Percentiles rank a stretch among this genome's conserved stretches.
Conservation (phyloP, 2,329 filamentous ascomycete species). For the Neoscytalidium dimidiatum region DNA sequence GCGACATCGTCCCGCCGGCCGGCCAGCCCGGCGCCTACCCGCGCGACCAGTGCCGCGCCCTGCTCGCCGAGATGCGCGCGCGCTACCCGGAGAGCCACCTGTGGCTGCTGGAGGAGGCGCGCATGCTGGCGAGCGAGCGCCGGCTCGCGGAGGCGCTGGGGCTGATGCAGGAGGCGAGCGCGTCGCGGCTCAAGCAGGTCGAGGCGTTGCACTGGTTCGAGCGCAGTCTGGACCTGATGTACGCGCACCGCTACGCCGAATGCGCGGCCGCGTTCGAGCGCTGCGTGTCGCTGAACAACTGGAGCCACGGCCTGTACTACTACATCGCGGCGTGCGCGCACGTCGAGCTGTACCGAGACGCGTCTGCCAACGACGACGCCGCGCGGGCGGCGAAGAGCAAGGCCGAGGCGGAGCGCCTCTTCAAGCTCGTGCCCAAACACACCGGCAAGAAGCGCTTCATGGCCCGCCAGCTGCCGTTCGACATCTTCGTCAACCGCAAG, state of each 20-base stretch:
- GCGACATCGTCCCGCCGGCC: slow-evolving; percentile 77
- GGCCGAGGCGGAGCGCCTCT: slow-evolving; percentile 61
- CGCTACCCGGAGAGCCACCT: slow-evolving; percentile 81
- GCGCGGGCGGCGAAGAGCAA: slow-evolving; percentile 24
- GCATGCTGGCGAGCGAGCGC: slow-evolving; percentile 69
- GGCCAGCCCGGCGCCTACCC: slow-evolving; percentile 65
- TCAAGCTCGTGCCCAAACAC: slow-evolving; percentile 70
- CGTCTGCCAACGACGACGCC: slow-evolving; percentile 35
- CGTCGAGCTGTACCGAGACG: slow-evolving; percentile 76
- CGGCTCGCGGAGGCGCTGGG: slow-evolving; percentile 68
- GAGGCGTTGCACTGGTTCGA: slow-evolving; percentile 85
- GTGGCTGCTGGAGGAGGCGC: slow-evolving; percentile 86
- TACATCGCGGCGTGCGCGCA: slow-evolving; percentile 81
- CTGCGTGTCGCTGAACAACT: slow-evolving; percentile 81
- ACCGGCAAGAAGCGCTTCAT: slow-evolving; percentile 88
- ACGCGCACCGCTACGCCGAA: slow-evolving; percentile 72
- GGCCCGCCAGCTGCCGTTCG: slow-evolving; percentile 85
- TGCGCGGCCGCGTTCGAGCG: slow-evolving; percentile 74
- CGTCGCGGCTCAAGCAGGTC: slow-evolving; percentile 75
- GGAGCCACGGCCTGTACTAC: slow-evolving; percentile 87
- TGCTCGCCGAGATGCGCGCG: slow-evolving; percentile 72
- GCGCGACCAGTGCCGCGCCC: slow-evolving; percentile 61
- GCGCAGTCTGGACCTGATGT: slow-evolving; percentile 75
- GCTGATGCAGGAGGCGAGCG: slow-evolving; percentile 60
- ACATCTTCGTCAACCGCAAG: slow-evolving; percentile 81